Evolutionary conservation across 2,329 filamentous ascomycete genomes (phyloP).

Genomic region (Aureobasidium sp.): DNA sequence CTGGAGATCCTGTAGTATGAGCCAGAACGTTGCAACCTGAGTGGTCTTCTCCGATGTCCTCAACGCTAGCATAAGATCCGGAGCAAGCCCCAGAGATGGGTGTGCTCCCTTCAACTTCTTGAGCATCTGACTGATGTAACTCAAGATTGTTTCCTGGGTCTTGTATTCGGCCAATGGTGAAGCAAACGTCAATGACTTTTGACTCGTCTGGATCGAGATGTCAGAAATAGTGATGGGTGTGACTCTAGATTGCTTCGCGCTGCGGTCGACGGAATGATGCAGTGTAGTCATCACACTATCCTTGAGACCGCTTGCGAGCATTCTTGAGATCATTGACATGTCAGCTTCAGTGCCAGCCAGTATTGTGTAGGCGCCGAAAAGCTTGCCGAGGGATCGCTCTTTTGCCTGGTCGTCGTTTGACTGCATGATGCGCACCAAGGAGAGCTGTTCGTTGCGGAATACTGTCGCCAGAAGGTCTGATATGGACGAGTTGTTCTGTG

Average conservation of each 20-base stretch:
- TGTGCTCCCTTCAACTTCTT: background rate
- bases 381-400: conserved; percentile 62
- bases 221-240: conserved; percentile 22
- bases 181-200: conserved; percentile 18
- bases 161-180: conserved; percentile 24
- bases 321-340: conserved; percentile 59
- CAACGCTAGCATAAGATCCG: conserved; percentile 58
- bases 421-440: conserved; percentile 77
- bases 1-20: conserved; percentile 66
- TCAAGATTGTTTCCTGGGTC: conserved; percentile 24
- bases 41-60: conserved; percentile 51
- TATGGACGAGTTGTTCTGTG: conserved; percentile 56
- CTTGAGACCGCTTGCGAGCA: conserved; percentile 61
- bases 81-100: conserved; percentile 32
- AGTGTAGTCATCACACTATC: conserved; percentile 60
- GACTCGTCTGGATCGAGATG: conserved; percentile 6
- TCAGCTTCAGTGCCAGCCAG: conserved; percentile 57
- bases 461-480: conserved; percentile 60
- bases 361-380: conserved; percentile 66
- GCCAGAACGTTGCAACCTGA: conserved; percentile 70
- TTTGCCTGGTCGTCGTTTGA: conserved; percentile 74
- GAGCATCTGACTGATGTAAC: conserved; percentile 17
- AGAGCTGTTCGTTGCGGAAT: conserved; percentile 73
- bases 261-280: conserved; percentile 17
- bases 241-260: background rate